A percentile compares a stretch with the other conserved stretches of the same genome.
These are phyloP conservation scores for Acrocalymma vagum DNA, from an alignment of 2,329 filamentous ascomycete genomes.

Conservation along the genomic window DNA sequence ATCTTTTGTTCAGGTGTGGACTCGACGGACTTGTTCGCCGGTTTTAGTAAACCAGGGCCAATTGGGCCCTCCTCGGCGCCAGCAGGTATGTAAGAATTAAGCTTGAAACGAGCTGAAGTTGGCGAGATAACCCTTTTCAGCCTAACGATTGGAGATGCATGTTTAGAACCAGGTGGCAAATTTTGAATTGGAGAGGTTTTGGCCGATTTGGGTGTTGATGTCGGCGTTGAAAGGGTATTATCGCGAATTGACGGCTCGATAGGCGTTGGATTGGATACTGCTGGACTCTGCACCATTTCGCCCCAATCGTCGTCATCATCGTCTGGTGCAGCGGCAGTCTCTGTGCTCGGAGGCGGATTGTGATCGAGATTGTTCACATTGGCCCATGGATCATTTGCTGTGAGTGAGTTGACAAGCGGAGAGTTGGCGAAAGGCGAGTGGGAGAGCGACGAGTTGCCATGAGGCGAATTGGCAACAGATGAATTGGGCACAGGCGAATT, in stretches of 20 bases:
- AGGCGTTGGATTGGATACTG: slow-evolving; percentile 27
- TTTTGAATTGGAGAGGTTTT: slow-evolving; percentile 15
- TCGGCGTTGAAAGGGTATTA: slow-evolving; percentile 16
- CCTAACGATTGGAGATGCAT: slow-evolving; percentile 41
- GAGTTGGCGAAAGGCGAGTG: slow-evolving; percentile 3
- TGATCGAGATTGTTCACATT: slow-evolving; percentile 22
- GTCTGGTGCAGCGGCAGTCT: slow-evolving; percentile 10
- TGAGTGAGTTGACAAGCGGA: too few relatives aligned
- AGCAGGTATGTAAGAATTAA: slow-evolving; percentile 36
- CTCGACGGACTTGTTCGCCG: slow-evolving; percentile 20
- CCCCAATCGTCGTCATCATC: slow-evolving; percentile 49
- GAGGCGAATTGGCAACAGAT: slow-evolving; percentile 7
- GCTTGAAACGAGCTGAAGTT: slow-evolving; percentile 41
- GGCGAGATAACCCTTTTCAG: slow-evolving; percentile 42
- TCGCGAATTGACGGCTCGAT: slow-evolving; percentile 14
- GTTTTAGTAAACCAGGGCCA: slow-evolving; percentile 38
- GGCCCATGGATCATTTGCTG: slow-evolving; percentile 31
- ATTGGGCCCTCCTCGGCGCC: slow-evolving; percentile 35
- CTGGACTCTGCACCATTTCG: slow-evolving; percentile 49
- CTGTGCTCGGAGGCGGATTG: slow-evolving; percentile 7
- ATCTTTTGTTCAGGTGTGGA: slow-evolving; percentile 16
- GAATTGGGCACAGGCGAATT: slow-evolving; percentile 7
- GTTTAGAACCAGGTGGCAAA: slow-evolving; percentile 24
- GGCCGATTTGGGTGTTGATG: slow-evolving; percentile 19
- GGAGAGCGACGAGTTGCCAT: not conserved